Base-by-base conservation (phyloP, 805 yeast species). In the Metschnikowia cerradonensis region DNA sequence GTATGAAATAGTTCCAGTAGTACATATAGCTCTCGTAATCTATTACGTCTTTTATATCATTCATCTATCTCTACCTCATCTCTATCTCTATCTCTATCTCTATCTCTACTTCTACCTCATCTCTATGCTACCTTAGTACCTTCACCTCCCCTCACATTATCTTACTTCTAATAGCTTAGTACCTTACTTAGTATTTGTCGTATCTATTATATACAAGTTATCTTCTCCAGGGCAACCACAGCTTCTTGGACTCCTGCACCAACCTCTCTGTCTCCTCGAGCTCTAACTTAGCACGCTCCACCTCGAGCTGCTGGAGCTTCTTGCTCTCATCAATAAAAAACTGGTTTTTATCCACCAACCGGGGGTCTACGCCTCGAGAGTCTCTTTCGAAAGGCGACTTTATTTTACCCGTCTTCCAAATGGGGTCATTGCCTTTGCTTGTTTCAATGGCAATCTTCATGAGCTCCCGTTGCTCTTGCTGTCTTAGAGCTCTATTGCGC, bases 351-450 rank as follows among this genome's bases (percentile, higher is more conserved):
- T 77, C 62, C 59, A 70, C 65, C 62, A 65, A 52, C 60, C 67
- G 59, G 52, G 76, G 70, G 53, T 61, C 66, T 41, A 60, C 56
- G 45, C 71, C 67, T 45, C 73, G 55, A 19, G 71, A 65, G 43
- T 79, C 76, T 51, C 58, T 68, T 47, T 76, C 92, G 79, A 87
- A 86, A 0, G 95, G 94, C 1, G 85, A 78, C 41, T 73, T 70
- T 36, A 88, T 77, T 1, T 82, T 72, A 0, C 91, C 95, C 0
- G 95, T 82, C 63, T 79, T 84, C 96, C 96, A 88, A 45, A 87
- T 81, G 0, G 96, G 96, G 50, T 86, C 90, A 57, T 83, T 76
- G 14, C 90, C 83, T 1, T 78, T 75, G 2, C 89, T 68, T 0
- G 94, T 86, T 54, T 77, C 62, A 51, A 78, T 72, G 0, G 81